A percentile compares a stretch with the other conserved stretches of the same genome.
Evolutionary conservation across 805 yeast genomes (phyloP).

Genomic region (Wickerhamomyces canadensis): DNA sequence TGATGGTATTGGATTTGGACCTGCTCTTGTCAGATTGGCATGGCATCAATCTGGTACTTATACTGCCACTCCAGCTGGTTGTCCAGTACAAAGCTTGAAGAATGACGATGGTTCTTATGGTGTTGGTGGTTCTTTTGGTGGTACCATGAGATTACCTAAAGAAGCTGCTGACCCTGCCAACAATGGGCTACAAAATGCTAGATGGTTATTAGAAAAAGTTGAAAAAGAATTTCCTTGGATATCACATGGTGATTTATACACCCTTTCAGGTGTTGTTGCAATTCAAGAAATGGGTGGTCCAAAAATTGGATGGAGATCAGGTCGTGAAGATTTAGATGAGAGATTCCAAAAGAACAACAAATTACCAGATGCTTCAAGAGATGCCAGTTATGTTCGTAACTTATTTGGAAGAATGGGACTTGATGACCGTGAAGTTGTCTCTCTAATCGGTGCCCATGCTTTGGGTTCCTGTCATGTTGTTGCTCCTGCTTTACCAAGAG

Average conservation of each 20-base stretch:
- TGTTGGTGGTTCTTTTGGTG: slow-evolving; percentile 67
- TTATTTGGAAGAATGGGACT: slow-evolving; percentile 65
- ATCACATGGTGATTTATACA: slow-evolving; percentile 73
- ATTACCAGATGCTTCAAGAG: slow-evolving; percentile 68
- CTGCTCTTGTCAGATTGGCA: slow-evolving; percentile 71
- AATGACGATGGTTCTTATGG: slow-evolving; percentile 6
- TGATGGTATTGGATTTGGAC: slow-evolving; percentile 67
- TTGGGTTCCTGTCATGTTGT: slow-evolving; percentile 69
- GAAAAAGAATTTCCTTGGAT: slow-evolving; percentile 61
- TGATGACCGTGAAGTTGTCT: slow-evolving; percentile 66
- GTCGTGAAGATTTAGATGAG: slow-evolving; percentile 57
- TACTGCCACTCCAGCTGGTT: slow-evolving; percentile 45
- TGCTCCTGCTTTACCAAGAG: slow-evolving; percentile 21
- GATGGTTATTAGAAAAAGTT: slow-evolving; percentile 49
- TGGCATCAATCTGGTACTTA: slow-evolving; percentile 90
- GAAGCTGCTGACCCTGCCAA: slow-evolving; percentile 51
- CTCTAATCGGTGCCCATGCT: slow-evolving; percentile 70
- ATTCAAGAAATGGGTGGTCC: slow-evolving; percentile 80
- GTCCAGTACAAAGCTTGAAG: slow-evolving; percentile 20
- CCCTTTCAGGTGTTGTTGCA: slow-evolving; percentile 74
- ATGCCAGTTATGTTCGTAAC: slow-evolving; percentile 56
- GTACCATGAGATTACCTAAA: slow-evolving; percentile 53
- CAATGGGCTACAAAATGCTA: slow-evolving; percentile 45
- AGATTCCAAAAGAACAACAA: slow-evolving; percentile 57
- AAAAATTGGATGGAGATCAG: slow-evolving; percentile 75